Evolutionary conservation across 1,139 yeast genomes (phyloP).

Genomic region (Debaryomycetaceae sp.): DNA sequence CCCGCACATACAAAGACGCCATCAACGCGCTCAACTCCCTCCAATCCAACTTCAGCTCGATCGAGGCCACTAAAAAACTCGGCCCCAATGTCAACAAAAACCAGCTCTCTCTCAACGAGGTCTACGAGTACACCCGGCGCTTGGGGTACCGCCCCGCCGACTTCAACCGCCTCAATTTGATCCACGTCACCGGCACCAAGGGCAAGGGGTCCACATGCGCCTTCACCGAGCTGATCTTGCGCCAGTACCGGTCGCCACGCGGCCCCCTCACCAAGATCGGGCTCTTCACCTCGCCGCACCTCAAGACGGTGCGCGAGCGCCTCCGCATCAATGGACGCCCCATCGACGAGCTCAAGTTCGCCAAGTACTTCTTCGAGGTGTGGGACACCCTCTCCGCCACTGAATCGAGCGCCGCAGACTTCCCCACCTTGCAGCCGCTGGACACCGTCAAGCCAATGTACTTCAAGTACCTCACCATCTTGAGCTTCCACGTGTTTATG

Average conservation of each 20-base stretch:
- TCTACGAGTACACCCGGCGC: constrained; percentile 85
- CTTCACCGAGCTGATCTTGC: constrained; percentile 75
- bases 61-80: constrained; percentile 73
- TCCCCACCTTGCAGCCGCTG: constrained; percentile 67
- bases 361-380: constrained; percentile 88
- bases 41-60: constrained; percentile 87
- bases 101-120: constrained; percentile 75
- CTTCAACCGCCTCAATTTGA: constrained; percentile 67
- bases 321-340: constrained; percentile 86
- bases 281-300: constrained; percentile 90
- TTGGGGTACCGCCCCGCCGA: constrained; percentile 74
- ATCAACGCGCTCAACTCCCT: constrained; percentile 77
- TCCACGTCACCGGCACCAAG: constrained; percentile 96
- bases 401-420: constrained; percentile 48
- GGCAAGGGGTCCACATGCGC: constrained; percentile 99
- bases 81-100: constrained; percentile 61
- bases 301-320: constrained; percentile 89
- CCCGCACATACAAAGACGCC: constrained; percentile 60
- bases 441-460: constrained; percentile 82
- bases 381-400: constrained; percentile 77
- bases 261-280: constrained; percentile 60
- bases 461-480: constrained; percentile 81
- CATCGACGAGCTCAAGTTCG: constrained; percentile 70
- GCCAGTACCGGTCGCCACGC: constrained; percentile 42
- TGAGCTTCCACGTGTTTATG: constrained; percentile 87